phyloP scores from a whole-genome alignment of 352 stramenopile genomes.

The Phytophthora cryptogea region DNA sequence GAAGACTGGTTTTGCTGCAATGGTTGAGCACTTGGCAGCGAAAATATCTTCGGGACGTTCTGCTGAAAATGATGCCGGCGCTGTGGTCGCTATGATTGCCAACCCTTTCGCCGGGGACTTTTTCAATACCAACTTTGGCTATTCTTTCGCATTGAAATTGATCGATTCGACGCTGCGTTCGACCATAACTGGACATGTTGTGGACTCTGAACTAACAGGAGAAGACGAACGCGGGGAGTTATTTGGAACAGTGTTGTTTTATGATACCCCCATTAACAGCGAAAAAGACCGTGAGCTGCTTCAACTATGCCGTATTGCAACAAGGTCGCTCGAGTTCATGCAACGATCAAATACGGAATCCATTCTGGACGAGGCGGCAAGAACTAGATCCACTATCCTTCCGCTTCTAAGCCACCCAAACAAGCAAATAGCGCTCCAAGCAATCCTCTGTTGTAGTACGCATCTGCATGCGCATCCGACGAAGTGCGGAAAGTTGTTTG shows the following conservation, averaged over 20 bases:
- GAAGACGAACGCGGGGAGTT: not conserved
- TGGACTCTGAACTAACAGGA: not conserved
- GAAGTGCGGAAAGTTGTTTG: conserved; percentile 25
- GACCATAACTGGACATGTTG: not conserved
- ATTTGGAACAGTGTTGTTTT: conserved; percentile 25
- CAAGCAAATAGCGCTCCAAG: conserved; percentile 18
- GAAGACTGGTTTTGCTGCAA: conserved; percentile 20
- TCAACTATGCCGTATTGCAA: conserved; percentile 19
- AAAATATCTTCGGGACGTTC: conserved; percentile 14
- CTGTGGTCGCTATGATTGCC: conserved; percentile 18
- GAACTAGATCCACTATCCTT: conserved; percentile 24
- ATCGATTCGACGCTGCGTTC: conserved; percentile 17
- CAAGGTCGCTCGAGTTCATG: conserved; percentile 15
- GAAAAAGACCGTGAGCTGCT: conserved; percentile 18
- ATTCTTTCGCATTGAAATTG: conserved; percentile 24
- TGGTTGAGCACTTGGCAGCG: conserved; percentile 20
- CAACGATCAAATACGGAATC: conserved; percentile 11
- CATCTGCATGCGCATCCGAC: conserved; percentile 24
- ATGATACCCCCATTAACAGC: conserved; percentile 4
- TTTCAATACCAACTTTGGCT: conserved; percentile 24
- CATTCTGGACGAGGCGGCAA: conserved; percentile 22
- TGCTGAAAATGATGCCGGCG: conserved; percentile 20
- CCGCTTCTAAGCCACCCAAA: conserved; percentile 25
- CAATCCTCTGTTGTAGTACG: conserved; percentile 16
- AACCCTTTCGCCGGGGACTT: conserved; percentile 6